phyloP scores from a whole-genome alignment of 164 flowering plant species.

The Berberis vulgaris region DNA sequence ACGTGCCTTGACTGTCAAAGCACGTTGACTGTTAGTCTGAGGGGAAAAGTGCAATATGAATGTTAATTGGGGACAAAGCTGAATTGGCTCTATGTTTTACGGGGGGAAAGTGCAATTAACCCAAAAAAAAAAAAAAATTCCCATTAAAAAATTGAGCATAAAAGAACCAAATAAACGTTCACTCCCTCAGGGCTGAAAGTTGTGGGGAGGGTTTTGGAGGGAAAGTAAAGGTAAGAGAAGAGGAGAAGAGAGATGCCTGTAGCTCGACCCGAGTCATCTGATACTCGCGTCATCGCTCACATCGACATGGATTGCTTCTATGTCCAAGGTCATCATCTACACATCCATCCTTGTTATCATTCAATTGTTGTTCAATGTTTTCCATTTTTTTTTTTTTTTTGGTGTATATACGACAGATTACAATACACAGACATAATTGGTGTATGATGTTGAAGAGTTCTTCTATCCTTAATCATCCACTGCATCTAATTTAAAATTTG shows the following conservation, averaged over 20 bases:
- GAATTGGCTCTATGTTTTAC: no score
- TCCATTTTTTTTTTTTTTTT: neutral
- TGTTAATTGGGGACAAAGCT: no score
- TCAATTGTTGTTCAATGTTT: neutral
- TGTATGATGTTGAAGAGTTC: neutral
- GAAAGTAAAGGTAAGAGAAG: constrained; percentile 9
- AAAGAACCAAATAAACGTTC: no score
- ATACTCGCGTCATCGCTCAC: constrained; percentile 79
- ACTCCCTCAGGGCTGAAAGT: no score
- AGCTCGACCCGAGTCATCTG: constrained; percentile 61
- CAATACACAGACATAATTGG: no score
- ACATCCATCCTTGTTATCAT: no score
- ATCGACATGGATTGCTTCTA: constrained; percentile 98
- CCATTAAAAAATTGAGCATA: no score
- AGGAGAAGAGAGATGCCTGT: constrained; percentile 53
- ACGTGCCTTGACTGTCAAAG: no score
- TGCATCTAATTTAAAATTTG: neutral
- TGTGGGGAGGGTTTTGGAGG: constrained; percentile 1
- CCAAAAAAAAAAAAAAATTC: no score
- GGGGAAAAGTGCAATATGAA: no score
- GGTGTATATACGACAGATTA: neutral
- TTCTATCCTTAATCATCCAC: neutral
- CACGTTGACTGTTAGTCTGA: no score
- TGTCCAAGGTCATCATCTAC: constrained; percentile 69
- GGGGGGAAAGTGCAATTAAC: no score